These are phyloP conservation scores for Rhazya stricta DNA, from an alignment of 257 asterid genomes.

Conservation along the genomic window DNA sequence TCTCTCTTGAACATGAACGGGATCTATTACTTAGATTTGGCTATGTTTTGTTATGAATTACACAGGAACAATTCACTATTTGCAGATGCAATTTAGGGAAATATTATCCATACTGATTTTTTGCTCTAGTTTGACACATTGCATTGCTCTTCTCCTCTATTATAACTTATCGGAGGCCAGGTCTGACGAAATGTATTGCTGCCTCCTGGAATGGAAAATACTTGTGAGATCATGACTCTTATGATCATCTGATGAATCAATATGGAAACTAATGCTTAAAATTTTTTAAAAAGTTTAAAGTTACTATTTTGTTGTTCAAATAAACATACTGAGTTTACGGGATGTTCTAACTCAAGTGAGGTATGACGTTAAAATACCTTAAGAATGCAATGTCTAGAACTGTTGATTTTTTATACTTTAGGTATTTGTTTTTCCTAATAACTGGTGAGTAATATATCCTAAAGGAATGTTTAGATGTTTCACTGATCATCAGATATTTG, in stretches of 20 bases:
- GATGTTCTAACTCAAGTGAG: neutral
- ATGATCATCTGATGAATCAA: neutral
- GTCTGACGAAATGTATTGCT: neutral
- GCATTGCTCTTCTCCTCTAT: neutral
- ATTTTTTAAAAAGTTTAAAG: neutral
- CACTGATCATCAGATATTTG: neutral
- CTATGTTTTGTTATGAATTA: neutral
- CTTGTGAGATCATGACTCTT: neutral
- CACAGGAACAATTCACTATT: neutral
- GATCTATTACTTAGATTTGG: neutral
- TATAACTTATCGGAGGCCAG: neutral
- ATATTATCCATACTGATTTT: neutral
- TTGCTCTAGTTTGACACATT: neutral
- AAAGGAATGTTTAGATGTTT: neutral
- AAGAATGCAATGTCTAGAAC: neutral
- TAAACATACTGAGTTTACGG: neutral
- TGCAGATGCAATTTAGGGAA: neutral
- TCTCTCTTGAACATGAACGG: conserved; percentile 1
- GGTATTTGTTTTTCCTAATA: neutral
- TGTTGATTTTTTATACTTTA: neutral
- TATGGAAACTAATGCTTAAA: neutral
- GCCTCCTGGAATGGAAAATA: neutral
- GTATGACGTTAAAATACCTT: neutral
- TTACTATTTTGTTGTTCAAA: neutral
- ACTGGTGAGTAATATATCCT: neutral